Evolutionary conservation across 352 stramenopile genomes (phyloP).

Genomic region (Globisporangium yorkense): DNA sequence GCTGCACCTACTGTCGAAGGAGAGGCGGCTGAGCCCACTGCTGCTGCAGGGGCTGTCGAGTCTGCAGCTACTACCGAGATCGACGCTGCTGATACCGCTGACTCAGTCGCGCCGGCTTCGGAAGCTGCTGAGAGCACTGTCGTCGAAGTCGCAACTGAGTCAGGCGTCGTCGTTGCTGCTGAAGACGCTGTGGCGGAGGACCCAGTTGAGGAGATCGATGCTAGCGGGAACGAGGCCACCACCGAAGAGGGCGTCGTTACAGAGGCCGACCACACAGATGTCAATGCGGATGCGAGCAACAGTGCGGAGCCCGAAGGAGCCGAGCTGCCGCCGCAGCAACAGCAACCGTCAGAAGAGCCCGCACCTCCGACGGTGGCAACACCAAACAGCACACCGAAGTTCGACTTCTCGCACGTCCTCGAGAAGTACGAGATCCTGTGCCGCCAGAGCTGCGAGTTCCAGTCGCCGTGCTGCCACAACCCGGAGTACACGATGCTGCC

Average conservation of each 20-base stretch:
- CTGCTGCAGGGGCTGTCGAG: too few relatives aligned
- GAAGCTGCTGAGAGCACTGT: too few relatives aligned
- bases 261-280: neutral
- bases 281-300: neutral
- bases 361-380: neutral
- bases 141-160: too few relatives aligned
- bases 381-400: constrained; percentile 6
- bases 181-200: neutral
- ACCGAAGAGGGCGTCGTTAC: neutral
- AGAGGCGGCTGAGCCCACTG: too few relatives aligned
- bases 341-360: neutral
- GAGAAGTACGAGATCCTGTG: constrained; percentile 57
- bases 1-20: too few relatives aligned
- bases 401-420: constrained; percentile 41
- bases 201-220: too few relatives aligned
- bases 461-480: constrained; percentile 37
- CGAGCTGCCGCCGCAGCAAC: neutral
- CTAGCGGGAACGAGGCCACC: neutral
- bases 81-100: too few relatives aligned
- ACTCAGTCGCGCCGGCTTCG: too few relatives aligned
- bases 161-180: neutral
- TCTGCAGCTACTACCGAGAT: too few relatives aligned
- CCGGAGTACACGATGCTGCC: constrained; percentile 51
- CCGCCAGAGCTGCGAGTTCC: constrained; percentile 52
- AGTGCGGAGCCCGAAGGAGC: neutral